phyloP scores from a whole-genome alignment of 1,284 basidiomycete species.

The Schizopora paradoxa region DNA sequence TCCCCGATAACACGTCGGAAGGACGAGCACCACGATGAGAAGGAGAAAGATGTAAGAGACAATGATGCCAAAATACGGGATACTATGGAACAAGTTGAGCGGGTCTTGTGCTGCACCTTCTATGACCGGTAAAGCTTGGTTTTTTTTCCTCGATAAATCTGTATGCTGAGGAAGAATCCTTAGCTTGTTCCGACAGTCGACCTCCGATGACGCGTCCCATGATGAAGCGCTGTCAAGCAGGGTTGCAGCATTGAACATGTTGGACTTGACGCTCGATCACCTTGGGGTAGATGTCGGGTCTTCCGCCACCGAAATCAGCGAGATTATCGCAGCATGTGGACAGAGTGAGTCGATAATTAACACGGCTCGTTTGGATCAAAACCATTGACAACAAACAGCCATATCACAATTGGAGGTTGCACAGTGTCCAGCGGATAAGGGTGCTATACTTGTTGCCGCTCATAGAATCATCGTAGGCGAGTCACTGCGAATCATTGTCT shows the following conservation, averaged over 20 bases:
- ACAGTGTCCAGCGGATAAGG: constrained; percentile 73
- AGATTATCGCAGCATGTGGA: constrained; percentile 70
- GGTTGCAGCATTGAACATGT: constrained; percentile 84
- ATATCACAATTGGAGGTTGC: constrained; percentile 61
- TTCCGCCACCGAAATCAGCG: constrained; percentile 50
- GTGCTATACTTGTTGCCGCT: constrained; percentile 71
- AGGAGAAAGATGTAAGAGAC: constrained; percentile 27
- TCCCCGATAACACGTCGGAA: constrained; percentile 23
- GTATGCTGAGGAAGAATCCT: neutral
- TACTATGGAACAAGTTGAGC: constrained; percentile 69
- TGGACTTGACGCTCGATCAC: constrained; percentile 83
- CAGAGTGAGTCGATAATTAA: constrained; percentile 48
- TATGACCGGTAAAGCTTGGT: constrained; percentile 54
- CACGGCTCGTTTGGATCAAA: neutral
- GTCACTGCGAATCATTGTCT: constrained; percentile 20
- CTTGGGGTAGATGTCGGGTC: constrained; percentile 73
- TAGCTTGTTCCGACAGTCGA: constrained; percentile 59
- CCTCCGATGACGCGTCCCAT: constrained; percentile 76
- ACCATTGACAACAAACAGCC: constrained; percentile 36
- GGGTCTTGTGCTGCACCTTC: constrained; percentile 60
- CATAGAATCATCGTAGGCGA: constrained; percentile 80
- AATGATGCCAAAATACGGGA: constrained; percentile 43
- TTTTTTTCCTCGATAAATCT: constrained; percentile 25
- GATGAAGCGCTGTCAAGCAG: constrained; percentile 85
- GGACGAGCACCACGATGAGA: constrained; percentile 26